phyloP scores from a whole-genome alignment of 2,329 filamentous ascomycete species.

The Cryphonectria naterciae region DNA sequence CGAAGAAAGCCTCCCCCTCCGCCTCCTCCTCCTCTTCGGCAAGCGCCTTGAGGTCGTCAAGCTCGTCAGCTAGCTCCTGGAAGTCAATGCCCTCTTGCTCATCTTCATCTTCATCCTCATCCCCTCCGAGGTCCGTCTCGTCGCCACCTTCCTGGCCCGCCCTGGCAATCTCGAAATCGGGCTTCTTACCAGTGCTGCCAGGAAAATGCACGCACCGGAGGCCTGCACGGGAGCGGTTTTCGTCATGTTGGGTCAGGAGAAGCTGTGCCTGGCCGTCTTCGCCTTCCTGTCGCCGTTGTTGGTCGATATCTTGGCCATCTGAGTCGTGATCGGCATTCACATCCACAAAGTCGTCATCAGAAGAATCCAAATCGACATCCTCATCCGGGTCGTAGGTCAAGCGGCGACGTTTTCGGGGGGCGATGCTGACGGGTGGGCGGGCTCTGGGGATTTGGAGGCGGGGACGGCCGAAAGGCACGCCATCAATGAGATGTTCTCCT shows the following conservation, averaged over 20 bases:
- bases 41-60: conserved; percentile 19
- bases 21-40: conserved; percentile 32
- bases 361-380: conserved; percentile 46
- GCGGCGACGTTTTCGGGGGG: conserved; percentile 71
- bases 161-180: conserved; percentile 25
- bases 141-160: conserved; percentile 27
- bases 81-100: conserved; percentile 27
- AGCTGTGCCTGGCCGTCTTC: conserved; percentile 32
- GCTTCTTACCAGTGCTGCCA: background rate
- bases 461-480: conserved; percentile 79
- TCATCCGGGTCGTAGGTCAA: conserved; percentile 44
- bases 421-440: conserved; percentile 71
- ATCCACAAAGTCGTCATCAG: conserved; percentile 42
- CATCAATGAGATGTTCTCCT: conserved; percentile 83
- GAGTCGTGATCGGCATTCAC: conserved; percentile 40
- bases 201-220: conserved; percentile 26
- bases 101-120: conserved; percentile 33
- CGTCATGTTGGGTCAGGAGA: conserved; percentile 26
- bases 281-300: conserved; percentile 29
- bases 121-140: conserved; percentile 33
- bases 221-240: conserved; percentile 7
- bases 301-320: conserved; percentile 35
- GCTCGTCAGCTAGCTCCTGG: conserved; percentile 45
- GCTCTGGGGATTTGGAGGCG: conserved; percentile 62
- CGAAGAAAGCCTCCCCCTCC: conserved; percentile 29